phyloP scores from a whole-genome alignment of 2,329 filamentous ascomycete genomes.

The Penicillium hesseltinei region DNA sequence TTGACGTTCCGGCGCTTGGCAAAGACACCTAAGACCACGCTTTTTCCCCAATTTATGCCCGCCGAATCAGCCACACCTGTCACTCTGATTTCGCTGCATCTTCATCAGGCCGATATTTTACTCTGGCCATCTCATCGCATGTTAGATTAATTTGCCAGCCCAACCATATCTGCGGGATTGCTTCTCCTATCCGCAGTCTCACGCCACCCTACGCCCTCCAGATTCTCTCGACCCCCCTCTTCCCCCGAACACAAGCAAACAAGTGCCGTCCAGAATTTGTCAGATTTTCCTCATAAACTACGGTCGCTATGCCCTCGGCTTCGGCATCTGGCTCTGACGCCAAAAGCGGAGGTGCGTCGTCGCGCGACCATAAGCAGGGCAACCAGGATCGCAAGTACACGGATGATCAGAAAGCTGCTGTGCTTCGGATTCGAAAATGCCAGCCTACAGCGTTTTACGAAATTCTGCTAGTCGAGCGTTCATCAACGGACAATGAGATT shows the following conservation, averaged over 20 bases:
- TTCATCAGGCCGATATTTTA: conserved; percentile 1
- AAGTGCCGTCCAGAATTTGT: background rate
- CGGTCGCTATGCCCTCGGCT: conserved; percentile 41
- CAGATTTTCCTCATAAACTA: background rate
- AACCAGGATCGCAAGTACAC: conserved; percentile 66
- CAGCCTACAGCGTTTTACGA: conserved; percentile 89
- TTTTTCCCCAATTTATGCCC: conserved; percentile 15
- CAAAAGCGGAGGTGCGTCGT: conserved; percentile 38
- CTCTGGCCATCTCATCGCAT: background rate
- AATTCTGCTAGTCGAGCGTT: conserved; percentile 73
- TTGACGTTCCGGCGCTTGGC: conserved; percentile 22
- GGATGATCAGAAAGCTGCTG: conserved; percentile 84
- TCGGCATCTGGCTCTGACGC: conserved; percentile 48
- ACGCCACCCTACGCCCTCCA: conserved; percentile 15
- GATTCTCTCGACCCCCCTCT: conserved; percentile 1
- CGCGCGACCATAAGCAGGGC: conserved; percentile 50
- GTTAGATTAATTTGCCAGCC: conserved; percentile 1
- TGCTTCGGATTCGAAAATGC: conserved; percentile 84
- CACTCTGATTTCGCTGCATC: conserved; percentile 8
- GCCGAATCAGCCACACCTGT: conserved; percentile 13
- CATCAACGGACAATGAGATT: conserved; percentile 75
- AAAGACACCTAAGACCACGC: conserved; percentile 26
- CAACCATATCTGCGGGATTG: conserved; percentile 7
- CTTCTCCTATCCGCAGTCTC: conserved; percentile 13
- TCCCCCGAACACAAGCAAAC: background rate